phyloP scores from a whole-genome alignment of 176 grass and related monocot genomes.

The Phoenix roebelenii region DNA sequence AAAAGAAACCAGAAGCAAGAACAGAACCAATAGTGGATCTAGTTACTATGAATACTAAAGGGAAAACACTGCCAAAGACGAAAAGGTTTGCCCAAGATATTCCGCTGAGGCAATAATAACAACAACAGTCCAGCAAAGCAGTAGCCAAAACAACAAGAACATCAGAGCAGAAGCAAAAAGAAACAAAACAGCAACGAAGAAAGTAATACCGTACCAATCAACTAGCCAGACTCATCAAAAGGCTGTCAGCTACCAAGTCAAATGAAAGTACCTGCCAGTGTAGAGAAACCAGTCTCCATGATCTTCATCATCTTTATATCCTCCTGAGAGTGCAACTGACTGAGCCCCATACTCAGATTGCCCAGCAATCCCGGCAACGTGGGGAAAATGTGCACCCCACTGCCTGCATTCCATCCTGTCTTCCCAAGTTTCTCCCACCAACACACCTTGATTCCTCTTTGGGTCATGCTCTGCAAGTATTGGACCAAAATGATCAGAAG shows the following conservation, averaged over 20 bases:
- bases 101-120: no score
- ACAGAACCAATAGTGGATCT: no score
- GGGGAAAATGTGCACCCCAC: conserved; percentile 90
- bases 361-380: conserved; percentile 86
- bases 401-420: conserved; percentile 90
- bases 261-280: conserved; percentile 61
- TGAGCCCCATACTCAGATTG: conserved; percentile 73
- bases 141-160: no score
- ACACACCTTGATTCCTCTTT: conserved; percentile 46
- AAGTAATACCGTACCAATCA: no score
- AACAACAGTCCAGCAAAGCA: no score
- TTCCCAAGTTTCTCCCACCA: conserved; percentile 70
- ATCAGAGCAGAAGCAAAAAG: no score
- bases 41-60: no score
- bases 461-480: conserved; percentile 77
- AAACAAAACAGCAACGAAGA: no score
- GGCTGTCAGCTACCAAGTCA: not conserved
- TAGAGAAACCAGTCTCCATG: conserved; percentile 98
- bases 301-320: conserved; percentile 81
- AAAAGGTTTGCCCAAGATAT: no score
- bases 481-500: conserved; percentile 82
- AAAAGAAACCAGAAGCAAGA: no score
- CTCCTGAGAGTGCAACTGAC: conserved; percentile 85
- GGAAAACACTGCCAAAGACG: no score
- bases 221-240: no score